Conservation (phyloP, 176 grass and related monocot genomes). For the Bolboschoenus planiculmis region DNA sequence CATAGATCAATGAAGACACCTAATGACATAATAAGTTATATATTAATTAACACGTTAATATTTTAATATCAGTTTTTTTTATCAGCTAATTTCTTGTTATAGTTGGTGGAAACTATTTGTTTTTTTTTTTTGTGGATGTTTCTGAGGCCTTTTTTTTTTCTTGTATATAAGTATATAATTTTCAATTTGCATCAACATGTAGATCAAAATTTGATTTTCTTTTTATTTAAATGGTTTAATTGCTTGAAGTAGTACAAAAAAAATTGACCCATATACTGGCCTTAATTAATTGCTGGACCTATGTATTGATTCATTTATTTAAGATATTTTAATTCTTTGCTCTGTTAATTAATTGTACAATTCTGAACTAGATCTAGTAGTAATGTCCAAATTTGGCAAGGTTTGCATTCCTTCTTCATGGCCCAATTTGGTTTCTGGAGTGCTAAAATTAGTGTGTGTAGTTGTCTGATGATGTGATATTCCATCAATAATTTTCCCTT, state of each 20-base stretch:
- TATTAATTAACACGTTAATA: too few species aligned
- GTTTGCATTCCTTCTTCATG: neutral
- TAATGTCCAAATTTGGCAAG: slow-evolving; percentile 21
- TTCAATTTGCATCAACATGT: neutral
- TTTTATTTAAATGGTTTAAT: neutral
- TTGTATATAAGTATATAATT: neutral
- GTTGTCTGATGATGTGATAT: neutral
- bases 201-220: neutral
- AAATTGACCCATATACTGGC: neutral
- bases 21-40: too few species aligned
- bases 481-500: neutral
- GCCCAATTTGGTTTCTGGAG: neutral
- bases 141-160: neutral
- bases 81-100: too few species aligned
- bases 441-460: neutral
- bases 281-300: neutral
- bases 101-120: neutral
- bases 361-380: neutral
- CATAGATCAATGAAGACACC: too few species aligned
- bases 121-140: neutral
- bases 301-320: neutral
- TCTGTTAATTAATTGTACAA: neutral
- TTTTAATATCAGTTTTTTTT: too few species aligned
- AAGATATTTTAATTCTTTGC: neutral
- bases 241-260: neutral